phyloP scores from a whole-genome alignment of 78 protist genomes.

The Chrysochromulina tobinii region DNA sequence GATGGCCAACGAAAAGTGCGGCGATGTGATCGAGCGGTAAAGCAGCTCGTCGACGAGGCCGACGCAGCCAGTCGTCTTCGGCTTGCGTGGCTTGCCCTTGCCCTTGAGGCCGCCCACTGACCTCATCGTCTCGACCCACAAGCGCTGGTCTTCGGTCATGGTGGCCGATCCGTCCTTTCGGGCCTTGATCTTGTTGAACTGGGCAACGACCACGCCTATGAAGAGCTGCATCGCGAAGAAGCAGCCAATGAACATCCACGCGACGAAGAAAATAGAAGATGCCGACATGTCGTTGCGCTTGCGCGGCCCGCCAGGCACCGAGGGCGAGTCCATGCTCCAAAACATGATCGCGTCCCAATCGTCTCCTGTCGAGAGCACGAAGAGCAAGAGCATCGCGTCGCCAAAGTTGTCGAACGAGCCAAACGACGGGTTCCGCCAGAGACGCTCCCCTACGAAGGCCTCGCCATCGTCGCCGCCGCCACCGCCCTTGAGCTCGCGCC shows the following conservation, averaged over 20 bases:
- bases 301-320: not conserved
- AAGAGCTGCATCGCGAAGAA: not conserved
- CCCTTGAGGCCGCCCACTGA: too few species aligned
- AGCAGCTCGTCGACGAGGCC: too few species aligned
- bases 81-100: too few species aligned
- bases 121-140: too few species aligned
- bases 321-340: not conserved
- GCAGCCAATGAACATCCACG: not conserved
- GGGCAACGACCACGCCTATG: not conserved
- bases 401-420: slow-evolving; percentile 25
- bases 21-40: too few species aligned
- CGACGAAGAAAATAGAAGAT: not conserved
- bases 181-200: not conserved
- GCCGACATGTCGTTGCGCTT: not conserved
- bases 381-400: not conserved
- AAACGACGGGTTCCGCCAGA: not conserved
- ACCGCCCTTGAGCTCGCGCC: too few species aligned
- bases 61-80: too few species aligned
- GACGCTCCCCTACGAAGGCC: too few species aligned
- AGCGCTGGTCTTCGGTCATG: not conserved
- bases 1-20: too few species aligned
- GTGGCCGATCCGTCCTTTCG: too few species aligned
- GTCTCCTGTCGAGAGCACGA: not conserved
- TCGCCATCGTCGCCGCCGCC: too few species aligned
- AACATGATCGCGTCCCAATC: not conserved